Evolutionary conservation across 2,329 filamentous ascomycete species (phyloP), one percentile per base, ranked within the genome.

Genomic region (Neopestalotiopsis sp.): DNA sequence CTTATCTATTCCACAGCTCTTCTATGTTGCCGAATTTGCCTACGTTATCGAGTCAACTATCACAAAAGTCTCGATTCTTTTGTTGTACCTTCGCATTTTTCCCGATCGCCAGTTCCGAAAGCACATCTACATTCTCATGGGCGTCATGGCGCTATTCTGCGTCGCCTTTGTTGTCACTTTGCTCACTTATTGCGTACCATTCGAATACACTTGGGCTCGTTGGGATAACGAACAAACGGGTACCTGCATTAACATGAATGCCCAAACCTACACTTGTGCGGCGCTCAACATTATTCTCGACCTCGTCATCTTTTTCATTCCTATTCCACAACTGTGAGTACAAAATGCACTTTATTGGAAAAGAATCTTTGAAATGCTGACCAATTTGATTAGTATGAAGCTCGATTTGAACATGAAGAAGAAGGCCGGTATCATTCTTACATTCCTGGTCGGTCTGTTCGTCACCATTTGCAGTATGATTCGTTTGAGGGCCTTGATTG

Each of bases 381-480:
- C 61, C 49, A 28, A 24, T 24, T 20, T 30, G 2, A 53, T n/a
- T 61, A 73, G 71, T 5, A 20, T 63, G 13, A 65, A 68, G 28
- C 68, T 70, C 32, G 66, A 70, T 45, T 30, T 70, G 20, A 58
- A 20, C 10, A 34, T 40, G 66, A 70, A 68, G 62, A 70, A 68
- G 66, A 70, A 69, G 59, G 2, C 67, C 49, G 40, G 67, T 65
- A 65, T 76, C 74, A 17, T 72, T 71, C 7, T 77, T 74, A 13
- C 71, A 72, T 34, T 77, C 74, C 2, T 67, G 73, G 63, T 80
- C 78, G n/a, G 69, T 34, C 58, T 78, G 75, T 53, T 70, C 38
- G 68, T 70, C 32, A 70, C 68, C 53, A 68, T 68, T 24, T 67
- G 65, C 61, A 70, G 68, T 24, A 62, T 70, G 61, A 67, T 70